A percentile compares a stretch with the other conserved stretches of the same genome.
phyloP scores from a whole-genome alignment of 2,329 filamentous ascomycete genomes.

The Alternaria brassicae region DNA sequence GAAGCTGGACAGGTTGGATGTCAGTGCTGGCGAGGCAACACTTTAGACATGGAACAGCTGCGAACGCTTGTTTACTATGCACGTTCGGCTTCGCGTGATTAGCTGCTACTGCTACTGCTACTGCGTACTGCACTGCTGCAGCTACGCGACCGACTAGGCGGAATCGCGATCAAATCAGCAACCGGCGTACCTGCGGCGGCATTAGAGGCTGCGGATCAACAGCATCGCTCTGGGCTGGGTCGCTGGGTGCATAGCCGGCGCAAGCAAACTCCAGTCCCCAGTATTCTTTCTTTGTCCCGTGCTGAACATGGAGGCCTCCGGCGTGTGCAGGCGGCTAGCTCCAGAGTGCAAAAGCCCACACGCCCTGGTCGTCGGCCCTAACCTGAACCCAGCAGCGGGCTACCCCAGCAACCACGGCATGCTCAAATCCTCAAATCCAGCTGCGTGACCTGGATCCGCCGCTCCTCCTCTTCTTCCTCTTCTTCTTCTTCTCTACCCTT shows the following conservation, averaged over 20 bases:
- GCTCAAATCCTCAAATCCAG: constrained; percentile 50
- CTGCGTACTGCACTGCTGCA: constrained; percentile 14
- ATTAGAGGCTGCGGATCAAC: constrained; percentile 30
- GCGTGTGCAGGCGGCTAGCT: constrained; percentile 38
- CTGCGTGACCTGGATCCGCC: constrained; percentile 41
- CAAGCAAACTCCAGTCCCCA: constrained; percentile 30
- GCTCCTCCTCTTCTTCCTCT: no score
- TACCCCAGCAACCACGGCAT: constrained; percentile 39
- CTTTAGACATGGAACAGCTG: constrained; percentile 2
- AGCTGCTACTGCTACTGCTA: no score
- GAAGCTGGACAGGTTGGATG: constrained; percentile 27
- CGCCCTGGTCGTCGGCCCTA: constrained; percentile 33
- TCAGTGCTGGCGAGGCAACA: neutral
- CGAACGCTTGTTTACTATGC: constrained; percentile 29
- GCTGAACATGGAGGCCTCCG: constrained; percentile 33
- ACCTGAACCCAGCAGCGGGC: constrained; percentile 34
- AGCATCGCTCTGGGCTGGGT: constrained; percentile 26
- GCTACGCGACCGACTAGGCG: constrained; percentile 8
- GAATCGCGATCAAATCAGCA: constrained; percentile 21
- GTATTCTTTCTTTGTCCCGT: constrained; percentile 23
- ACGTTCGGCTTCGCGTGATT: constrained; percentile 10
- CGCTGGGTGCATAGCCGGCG: constrained; percentile 25
- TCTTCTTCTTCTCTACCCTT: constrained; percentile 46
- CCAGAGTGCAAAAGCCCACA: constrained; percentile 32
- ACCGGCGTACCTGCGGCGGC: constrained; percentile 23